phyloP scores from a whole-genome alignment of 306 rosid genomes.

The peach (Prunus persica) region DNA sequence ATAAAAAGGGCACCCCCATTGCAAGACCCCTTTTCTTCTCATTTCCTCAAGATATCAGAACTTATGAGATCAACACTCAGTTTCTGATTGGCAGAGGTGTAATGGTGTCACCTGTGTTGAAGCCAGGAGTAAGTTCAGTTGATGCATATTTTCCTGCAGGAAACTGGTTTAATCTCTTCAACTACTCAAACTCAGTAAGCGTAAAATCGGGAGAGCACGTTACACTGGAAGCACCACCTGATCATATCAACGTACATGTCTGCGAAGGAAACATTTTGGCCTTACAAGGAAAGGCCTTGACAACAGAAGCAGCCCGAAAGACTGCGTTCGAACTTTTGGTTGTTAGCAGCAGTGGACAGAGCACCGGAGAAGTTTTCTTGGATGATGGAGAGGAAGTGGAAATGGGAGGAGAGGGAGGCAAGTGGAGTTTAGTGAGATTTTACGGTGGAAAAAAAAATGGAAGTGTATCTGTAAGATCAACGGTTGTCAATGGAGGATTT shows the following conservation, averaged over 20 bases:
- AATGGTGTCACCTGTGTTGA: constrained; percentile 70
- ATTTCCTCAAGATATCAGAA: constrained; percentile 67
- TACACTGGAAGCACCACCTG: constrained; percentile 59
- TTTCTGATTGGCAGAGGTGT: constrained; percentile 72
- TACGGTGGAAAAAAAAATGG: constrained; percentile 17
- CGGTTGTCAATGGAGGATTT: constrained; percentile 54
- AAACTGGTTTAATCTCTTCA: constrained; percentile 86
- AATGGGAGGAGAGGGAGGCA: constrained; percentile 47
- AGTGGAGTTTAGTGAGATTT: constrained; percentile 63
- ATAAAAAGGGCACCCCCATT: constrained; percentile 63
- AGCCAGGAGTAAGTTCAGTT: constrained; percentile 49
- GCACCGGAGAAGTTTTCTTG: constrained; percentile 67
- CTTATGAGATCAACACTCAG: constrained; percentile 68
- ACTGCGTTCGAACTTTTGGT: constrained; percentile 66
- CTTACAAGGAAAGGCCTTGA: constrained; percentile 74
- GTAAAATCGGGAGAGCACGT: constrained; percentile 45
- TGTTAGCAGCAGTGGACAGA: constrained; percentile 32
- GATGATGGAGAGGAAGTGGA: constrained; percentile 70
- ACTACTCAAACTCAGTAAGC: constrained; percentile 51
- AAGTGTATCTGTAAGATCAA: constrained; percentile 38
- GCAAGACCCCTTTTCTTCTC: constrained; percentile 89
- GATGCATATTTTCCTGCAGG: constrained; percentile 80
- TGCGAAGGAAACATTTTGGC: constrained; percentile 67
- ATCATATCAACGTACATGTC: constrained; percentile 75
- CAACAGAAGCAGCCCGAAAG: constrained; percentile 42